These are phyloP conservation scores for Fusarium paranaense DNA, from an alignment of 2,329 filamentous ascomycete species.

Conservation along the genomic window DNA sequence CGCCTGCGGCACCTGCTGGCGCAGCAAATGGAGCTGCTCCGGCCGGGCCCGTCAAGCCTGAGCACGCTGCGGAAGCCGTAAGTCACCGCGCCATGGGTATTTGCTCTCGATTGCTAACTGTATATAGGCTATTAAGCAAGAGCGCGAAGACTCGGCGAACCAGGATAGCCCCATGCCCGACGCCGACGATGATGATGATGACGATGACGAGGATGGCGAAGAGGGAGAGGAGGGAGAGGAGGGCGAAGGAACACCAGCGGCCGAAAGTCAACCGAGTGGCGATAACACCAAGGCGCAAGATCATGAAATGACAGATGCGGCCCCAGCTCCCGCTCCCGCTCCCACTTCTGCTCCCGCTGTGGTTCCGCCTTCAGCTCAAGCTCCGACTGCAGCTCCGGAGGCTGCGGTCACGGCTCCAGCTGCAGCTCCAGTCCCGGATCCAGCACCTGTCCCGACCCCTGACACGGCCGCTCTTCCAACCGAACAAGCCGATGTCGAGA, in stretches of 20 bases:
- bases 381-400: neutral
- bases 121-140: slow-evolving; percentile 54
- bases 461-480: slow-evolving; percentile 28
- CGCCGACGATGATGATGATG: slow-evolving; percentile 59
- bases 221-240: slow-evolving; percentile 62
- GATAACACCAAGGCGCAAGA: slow-evolving; percentile 49
- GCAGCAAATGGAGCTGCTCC: slow-evolving; percentile 52
- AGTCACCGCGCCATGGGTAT: neutral
- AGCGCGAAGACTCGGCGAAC: slow-evolving; percentile 58
- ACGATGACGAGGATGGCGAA: slow-evolving; percentile 61
- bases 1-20: slow-evolving; percentile 46
- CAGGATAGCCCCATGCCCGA: slow-evolving; percentile 67
- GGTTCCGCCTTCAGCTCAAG: neutral
- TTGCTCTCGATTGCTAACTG: slow-evolving; percentile 30
- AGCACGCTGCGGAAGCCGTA: slow-evolving; percentile 52
- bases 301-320: slow-evolving; percentile 53
- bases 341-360: slow-evolving; percentile 7
- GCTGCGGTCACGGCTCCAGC: neutral
- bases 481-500: slow-evolving; percentile 39
- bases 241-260: slow-evolving; percentile 52
- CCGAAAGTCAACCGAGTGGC: slow-evolving; percentile 46
- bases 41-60: slow-evolving; percentile 53
- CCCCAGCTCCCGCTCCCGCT: slow-evolving; percentile 36
- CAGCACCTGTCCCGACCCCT: slow-evolving; percentile 8
- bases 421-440: neutral